Evolutionary conservation across 768 basidiomycete species (phyloP), one percentile per base, ranked within the genome.

Genomic region (Cystoderma amianthinum): DNA sequence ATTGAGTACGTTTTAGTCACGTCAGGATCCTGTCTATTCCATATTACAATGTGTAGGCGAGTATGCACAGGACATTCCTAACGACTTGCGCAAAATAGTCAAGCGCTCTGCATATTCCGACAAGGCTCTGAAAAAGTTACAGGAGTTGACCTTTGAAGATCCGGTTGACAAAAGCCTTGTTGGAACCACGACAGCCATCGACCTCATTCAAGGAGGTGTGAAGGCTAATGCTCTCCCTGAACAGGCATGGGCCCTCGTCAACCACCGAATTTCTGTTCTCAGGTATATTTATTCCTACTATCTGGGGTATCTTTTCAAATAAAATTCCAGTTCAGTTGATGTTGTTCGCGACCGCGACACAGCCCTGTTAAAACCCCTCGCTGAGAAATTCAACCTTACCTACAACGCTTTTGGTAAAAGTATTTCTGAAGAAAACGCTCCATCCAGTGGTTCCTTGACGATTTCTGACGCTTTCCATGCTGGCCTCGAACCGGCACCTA

Each of bases 191-290:
- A 85, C 88, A 57, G 89, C 89, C 1, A 72, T 83, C 33, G 86
- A 89, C 51, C 54, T 92, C 10, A 70, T 80, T 24, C 62, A 67
- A n/a, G 79, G 78, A 16, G 82, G 80, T 9, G 74, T 81, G 20
- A 88, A 89, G 59, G 68, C 71, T 19, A 91, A 91, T 51, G 86
- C 87, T 19, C 71, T 93, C 17, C 89, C 89, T 1, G 88, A 91
- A 59, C 68, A 63, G 42, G 82, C 76, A 1, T 78, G 65, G 56
- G 83, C 80, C 1, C 57, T 87, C 17, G 70, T 88, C 20, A 85
- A 89, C 52, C 83, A 85, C 51, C 79, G 85, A 4, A 76, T 88
- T 39, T 69, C 80, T 3, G 72, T 74, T 5, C 65, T 71, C 37
- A 82, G 78, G 80, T 71, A 20, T 23, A 68, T 39, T 4, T 17